These are phyloP conservation scores for Hymenoscyphus occultus DNA, from an alignment of 2,329 filamentous ascomycete genomes.

Conservation along the genomic window DNA sequence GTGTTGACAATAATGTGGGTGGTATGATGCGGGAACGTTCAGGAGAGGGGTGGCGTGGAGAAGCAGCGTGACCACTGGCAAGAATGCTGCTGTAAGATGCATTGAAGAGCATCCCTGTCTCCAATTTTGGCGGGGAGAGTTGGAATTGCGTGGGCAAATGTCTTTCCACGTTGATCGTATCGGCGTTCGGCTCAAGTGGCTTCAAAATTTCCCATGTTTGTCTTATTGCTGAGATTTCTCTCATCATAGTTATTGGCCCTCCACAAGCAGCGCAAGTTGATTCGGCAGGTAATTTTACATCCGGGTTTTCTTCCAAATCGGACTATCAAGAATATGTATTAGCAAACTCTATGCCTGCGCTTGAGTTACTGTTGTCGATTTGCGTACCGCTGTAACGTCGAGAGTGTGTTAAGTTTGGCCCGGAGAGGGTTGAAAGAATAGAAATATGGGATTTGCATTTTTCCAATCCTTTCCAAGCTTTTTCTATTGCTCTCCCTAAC, in stretches of 20 bases:
- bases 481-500: background rate
- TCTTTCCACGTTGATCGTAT: conserved; percentile 40
- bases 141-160: conserved; percentile 40
- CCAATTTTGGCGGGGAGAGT: conserved; percentile 35
- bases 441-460: background rate
- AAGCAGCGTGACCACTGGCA: conserved; percentile 15
- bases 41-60: conserved; percentile 18
- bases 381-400: background rate
- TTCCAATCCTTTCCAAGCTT: background rate
- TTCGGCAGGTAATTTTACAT: conserved; percentile 30
- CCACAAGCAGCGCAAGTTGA: conserved; percentile 38
- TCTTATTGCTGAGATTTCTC: conserved; percentile 39
- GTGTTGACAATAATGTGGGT: conserved; percentile 21
- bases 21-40: conserved; percentile 21
- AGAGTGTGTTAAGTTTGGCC: background rate
- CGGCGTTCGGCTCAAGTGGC: conserved; percentile 38
- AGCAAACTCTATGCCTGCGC: background rate
- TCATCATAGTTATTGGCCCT: conserved; percentile 37
- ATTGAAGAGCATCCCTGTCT: conserved; percentile 24
- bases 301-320: conserved; percentile 21
- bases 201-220: conserved; percentile 40
- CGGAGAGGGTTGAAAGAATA: background rate
- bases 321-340: conserved; percentile 17
- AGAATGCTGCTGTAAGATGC: conserved; percentile 22
- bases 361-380: background rate